phyloP scores from a whole-genome alignment of 371 early-diverging fungal species.

The Rhizomucor pusillus region DNA sequence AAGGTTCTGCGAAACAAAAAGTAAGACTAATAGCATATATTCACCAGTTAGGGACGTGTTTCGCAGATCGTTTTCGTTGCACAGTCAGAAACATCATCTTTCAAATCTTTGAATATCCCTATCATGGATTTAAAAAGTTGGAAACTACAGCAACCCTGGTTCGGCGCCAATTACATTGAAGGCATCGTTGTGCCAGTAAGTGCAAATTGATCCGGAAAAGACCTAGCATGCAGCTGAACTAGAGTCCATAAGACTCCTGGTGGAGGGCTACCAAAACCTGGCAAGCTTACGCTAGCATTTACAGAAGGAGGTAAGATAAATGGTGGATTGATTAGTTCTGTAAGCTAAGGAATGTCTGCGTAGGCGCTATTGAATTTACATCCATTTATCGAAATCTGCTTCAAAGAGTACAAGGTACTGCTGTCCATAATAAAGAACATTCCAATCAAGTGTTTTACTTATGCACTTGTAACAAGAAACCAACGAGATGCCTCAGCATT shows the following conservation, averaged over 20 bases:
- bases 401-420: constrained; percentile 20
- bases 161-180: constrained; percentile 52
- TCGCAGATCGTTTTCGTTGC: constrained; percentile 40
- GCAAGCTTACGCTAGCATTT: constrained; percentile 40
- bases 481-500: constrained; percentile 5
- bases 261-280: constrained; percentile 42
- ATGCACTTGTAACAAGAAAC: constrained; percentile 1
- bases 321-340: background rate
- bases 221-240: background rate
- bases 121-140: constrained; percentile 39
- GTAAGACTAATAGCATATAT: background rate
- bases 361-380: constrained; percentile 54
- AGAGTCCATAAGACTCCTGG: constrained; percentile 45
- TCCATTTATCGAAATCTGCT: constrained; percentile 34
- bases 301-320: constrained; percentile 46
- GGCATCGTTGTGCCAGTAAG: constrained; percentile 45
- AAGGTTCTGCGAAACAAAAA: background rate
- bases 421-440: background rate
- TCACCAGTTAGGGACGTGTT: background rate
- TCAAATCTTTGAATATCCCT: constrained; percentile 48
- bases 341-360: background rate
- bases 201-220: background rate
- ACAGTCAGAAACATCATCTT: constrained; percentile 12
- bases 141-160: constrained; percentile 56
- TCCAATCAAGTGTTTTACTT: background rate